Conservation (phyloP, 2,329 filamentous ascomycete species). For the Neopestalotiopsis rosae region DNA sequence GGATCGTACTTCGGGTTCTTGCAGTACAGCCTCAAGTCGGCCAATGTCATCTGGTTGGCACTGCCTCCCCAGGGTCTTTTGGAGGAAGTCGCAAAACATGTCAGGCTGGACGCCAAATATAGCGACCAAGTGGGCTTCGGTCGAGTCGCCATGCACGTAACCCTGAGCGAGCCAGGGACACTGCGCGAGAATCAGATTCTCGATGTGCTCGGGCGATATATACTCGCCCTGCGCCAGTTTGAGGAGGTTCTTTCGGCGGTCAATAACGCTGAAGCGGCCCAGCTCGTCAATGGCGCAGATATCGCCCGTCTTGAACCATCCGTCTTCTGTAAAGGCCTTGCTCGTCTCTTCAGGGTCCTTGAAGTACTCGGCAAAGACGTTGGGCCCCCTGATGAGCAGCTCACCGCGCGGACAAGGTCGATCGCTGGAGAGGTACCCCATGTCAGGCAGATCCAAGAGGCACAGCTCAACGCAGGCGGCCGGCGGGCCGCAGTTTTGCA, state of each 20-base stretch:
- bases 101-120: background rate
- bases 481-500: background rate
- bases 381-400: conserved; percentile 1
- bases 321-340: conserved; percentile 58
- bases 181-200: background rate
- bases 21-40: background rate
- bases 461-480: background rate
- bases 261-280: conserved; percentile 2
- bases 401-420: background rate
- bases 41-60: background rate
- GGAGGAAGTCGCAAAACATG: background rate
- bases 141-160: background rate
- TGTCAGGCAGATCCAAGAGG: background rate
- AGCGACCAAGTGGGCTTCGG: background rate
- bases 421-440: background rate
- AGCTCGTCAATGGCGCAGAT: conserved; percentile 5
- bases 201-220: conserved; percentile 3
- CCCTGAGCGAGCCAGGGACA: conserved; percentile 2
- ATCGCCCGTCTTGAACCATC: conserved; percentile 50
- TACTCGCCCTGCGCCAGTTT: conserved; percentile 4
- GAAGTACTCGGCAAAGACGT: conserved; percentile 52
- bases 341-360: conserved; percentile 60
- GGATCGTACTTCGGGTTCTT: background rate
- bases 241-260: conserved; percentile 1
- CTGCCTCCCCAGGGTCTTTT: background rate